A percentile compares a stretch with the other conserved stretches of the same genome.
phyloP scores from a whole-genome alignment of 768 basidiomycete species.

The Rubroboletus pulcherrimus region DNA sequence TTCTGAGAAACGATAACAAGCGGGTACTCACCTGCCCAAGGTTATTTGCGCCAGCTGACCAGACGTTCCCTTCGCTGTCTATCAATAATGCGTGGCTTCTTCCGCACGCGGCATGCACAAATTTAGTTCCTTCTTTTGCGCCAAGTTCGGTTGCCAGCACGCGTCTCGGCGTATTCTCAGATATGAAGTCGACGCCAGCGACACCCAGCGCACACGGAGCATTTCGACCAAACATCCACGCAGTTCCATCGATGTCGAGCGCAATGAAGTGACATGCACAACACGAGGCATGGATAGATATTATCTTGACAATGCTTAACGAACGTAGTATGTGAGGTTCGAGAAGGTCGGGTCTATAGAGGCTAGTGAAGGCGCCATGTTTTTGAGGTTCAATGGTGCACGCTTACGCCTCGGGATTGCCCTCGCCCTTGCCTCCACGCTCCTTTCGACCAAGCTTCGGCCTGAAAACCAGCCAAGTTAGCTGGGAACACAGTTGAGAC shows the following conservation, averaged over 20 bases:
- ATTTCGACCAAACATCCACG: constrained; percentile 90
- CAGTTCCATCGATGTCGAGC: constrained; percentile 70
- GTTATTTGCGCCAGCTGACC: constrained; percentile 80
- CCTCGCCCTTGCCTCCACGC: constrained; percentile 44
- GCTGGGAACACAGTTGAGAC: not conserved
- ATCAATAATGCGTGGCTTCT: constrained; percentile 80
- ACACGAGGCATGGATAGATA: constrained; percentile 74
- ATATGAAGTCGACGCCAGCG: constrained; percentile 50
- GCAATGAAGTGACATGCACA: constrained; percentile 73
- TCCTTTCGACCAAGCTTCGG: constrained; percentile 75
- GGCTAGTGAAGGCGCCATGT: not conserved
- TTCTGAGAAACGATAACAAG: not conserved
- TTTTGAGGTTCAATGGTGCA: not conserved
- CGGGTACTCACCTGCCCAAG: constrained; percentile 64
- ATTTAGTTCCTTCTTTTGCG: constrained; percentile 51
- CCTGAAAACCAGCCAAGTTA: constrained; percentile 41
- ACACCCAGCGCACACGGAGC: constrained; percentile 65
- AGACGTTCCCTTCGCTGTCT: constrained; percentile 75
- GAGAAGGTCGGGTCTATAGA: constrained; percentile 72
- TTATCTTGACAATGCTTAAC: constrained; percentile 70
- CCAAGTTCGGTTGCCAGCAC: constrained; percentile 60
- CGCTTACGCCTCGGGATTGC: constrained; percentile 37
- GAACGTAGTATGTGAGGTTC: constrained; percentile 90
- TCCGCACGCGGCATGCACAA: constrained; percentile 82
- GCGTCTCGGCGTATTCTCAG: constrained; percentile 70